These are phyloP conservation scores for Liriodendron chinense DNA, from an alignment of 164 flowering plant species.

Conservation along the genomic window DNA sequence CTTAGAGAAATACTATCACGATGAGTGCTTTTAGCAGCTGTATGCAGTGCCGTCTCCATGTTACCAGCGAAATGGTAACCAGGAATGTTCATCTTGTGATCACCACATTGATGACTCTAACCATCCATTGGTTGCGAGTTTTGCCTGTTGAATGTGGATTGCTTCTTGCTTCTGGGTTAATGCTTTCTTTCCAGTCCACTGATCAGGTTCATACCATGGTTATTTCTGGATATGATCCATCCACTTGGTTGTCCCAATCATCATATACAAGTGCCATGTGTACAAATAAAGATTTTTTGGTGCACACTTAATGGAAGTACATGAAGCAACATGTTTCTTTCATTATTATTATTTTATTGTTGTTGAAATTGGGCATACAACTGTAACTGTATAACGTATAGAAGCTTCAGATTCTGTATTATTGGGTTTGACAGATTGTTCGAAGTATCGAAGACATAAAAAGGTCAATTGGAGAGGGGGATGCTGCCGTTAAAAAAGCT, in stretches of 20 bases:
- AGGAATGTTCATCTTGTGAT: too few species aligned
- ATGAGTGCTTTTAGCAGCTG: neutral
- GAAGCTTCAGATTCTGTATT: neutral
- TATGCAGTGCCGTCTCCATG: neutral
- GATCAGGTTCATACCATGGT: neutral
- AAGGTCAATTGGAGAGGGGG: constrained; percentile 63
- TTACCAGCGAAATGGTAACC: neutral
- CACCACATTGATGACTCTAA: neutral
- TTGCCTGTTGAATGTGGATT: neutral
- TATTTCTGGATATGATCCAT: too few species aligned
- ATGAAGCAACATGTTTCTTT: neutral
- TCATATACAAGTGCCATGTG: neutral
- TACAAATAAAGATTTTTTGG: neutral
- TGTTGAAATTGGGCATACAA: neutral
- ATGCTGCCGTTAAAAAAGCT: constrained; percentile 59
- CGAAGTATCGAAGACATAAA: constrained; percentile 65
- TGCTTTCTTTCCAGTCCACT: neutral
- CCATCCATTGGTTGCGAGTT: neutral
- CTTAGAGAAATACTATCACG: neutral
- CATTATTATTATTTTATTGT: too few species aligned
- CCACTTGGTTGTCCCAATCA: neutral
- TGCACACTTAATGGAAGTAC: neutral
- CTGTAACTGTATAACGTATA: neutral
- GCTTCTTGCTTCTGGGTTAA: too few species aligned
- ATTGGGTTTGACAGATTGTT: constrained; percentile 43